phyloP scores from a whole-genome alignment of 2,329 filamentous ascomycete species.

The Aspergillus vadensis region DNA sequence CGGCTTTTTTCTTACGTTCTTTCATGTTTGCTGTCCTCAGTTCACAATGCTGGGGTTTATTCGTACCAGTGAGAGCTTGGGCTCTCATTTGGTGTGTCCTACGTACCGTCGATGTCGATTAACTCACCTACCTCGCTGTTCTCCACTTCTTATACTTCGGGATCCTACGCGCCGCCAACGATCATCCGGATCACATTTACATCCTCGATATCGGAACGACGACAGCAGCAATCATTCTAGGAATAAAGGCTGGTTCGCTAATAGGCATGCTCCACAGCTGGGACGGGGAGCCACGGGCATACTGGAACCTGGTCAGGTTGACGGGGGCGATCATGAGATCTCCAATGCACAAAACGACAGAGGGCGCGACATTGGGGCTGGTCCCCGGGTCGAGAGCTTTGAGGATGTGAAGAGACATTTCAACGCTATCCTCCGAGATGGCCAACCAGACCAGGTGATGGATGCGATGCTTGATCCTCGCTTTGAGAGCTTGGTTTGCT shows the following conservation, averaged over 20 bases:
- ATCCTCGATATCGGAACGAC: background rate
- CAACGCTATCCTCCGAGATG: constrained; percentile 34
- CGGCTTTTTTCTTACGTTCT: background rate
- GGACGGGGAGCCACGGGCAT: background rate
- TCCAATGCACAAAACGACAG: background rate
- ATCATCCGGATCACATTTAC: background rate
- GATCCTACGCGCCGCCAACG: constrained; percentile 2
- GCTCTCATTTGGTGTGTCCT: constrained; percentile 30
- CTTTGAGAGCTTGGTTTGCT: constrained; percentile 32
- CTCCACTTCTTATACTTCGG: constrained; percentile 12
- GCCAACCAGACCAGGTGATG: constrained; percentile 46
- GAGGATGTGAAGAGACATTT: constrained; percentile 20
- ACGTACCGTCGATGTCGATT: constrained; percentile 26
- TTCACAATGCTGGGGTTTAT: constrained; percentile 28
- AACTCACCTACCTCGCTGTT: constrained; percentile 11
- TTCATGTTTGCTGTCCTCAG: background rate
- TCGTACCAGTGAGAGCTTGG: constrained; percentile 29
- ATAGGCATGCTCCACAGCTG: background rate
- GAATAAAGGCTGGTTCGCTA: background rate
- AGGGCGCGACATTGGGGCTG: background rate
- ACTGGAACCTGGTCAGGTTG: constrained; percentile 4
- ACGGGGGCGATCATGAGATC: background rate
- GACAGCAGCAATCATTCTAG: background rate
- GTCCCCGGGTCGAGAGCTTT: background rate
- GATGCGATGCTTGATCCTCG: constrained; percentile 36